Percentiles rank a stretch among this genome's conserved stretches.
Evolutionary conservation across 305 asterid species (phyloP).

Genomic region (Plantago coronopus): DNA sequence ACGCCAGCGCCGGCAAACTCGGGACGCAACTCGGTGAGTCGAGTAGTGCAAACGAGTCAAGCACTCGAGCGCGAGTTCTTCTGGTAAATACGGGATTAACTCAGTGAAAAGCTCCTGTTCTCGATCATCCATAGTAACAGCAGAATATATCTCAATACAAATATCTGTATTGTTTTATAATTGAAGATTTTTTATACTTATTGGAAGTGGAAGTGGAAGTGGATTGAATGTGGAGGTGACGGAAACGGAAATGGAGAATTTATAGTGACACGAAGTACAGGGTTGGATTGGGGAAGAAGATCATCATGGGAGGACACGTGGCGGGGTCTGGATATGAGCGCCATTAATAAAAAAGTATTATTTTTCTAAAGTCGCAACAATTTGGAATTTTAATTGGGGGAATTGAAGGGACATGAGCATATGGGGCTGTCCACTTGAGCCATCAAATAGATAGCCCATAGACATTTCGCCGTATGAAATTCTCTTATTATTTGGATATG

Average conservation of each 20-base stretch:
- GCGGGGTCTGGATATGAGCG: background rate
- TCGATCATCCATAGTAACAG: too few relatives aligned
- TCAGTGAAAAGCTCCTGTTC: conserved; percentile 33
- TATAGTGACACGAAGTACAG: background rate
- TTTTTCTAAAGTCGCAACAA: background rate
- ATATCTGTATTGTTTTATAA: too few relatives aligned
- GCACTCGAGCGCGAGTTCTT: conserved; percentile 84
- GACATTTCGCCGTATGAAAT: too few relatives aligned
- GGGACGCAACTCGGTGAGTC: conserved; percentile 47
- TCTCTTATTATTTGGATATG: too few relatives aligned
- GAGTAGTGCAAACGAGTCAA: conserved; percentile 73
- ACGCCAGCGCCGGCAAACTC: conserved; percentile 68
- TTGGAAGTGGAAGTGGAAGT: too few relatives aligned
- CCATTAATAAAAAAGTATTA: too few relatives aligned
- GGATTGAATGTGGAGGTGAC: background rate
- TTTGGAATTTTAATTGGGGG: background rate
- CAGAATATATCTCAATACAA: background rate
- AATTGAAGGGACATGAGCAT: background rate
- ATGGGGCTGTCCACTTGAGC: background rate
- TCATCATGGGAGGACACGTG: background rate
- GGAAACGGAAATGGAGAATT: background rate
- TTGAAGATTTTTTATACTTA: too few relatives aligned
- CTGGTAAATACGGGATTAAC: conserved; percentile 72
- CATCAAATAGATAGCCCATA: too few relatives aligned
- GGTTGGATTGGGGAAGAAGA: background rate